These are phyloP conservation scores for Ceratocystis cubensis DNA, from an alignment of 2,329 filamentous ascomycete genomes.

Conservation along the genomic window DNA sequence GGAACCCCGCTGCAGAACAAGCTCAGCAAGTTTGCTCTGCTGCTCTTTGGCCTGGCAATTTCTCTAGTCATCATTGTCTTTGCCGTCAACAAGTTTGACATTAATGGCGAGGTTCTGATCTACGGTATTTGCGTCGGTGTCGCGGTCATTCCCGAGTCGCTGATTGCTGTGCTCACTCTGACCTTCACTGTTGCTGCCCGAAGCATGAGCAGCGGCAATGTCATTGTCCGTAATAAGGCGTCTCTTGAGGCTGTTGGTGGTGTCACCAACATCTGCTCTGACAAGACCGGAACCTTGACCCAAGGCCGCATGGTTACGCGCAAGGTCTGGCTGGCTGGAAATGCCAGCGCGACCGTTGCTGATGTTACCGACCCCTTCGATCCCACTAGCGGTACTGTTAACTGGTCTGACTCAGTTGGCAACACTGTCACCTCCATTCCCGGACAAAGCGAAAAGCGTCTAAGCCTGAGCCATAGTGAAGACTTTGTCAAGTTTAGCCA, in stretches of 20 bases:
- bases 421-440: slow-evolving; percentile 21
- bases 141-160: slow-evolving; percentile 52
- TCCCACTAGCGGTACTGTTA: slow-evolving; percentile 43
- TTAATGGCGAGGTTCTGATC: slow-evolving; percentile 46
- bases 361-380: slow-evolving; percentile 48
- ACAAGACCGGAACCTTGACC: slow-evolving; percentile 57
- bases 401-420: slow-evolving; percentile 30
- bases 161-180: slow-evolving; percentile 58
- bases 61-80: slow-evolving; percentile 51
- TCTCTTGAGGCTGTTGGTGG: slow-evolving; percentile 55
- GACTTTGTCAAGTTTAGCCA: slow-evolving; percentile 38
- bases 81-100: slow-evolving; percentile 41
- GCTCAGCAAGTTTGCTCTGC: slow-evolving; percentile 70
- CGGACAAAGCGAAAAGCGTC: slow-evolving; percentile 20
- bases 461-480: slow-evolving; percentile 23
- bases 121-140: slow-evolving; percentile 51
- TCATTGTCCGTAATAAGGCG: slow-evolving; percentile 53
- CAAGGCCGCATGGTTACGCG: slow-evolving; percentile 54
- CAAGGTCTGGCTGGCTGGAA: slow-evolving; percentile 47
- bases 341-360: slow-evolving; percentile 41
- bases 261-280: slow-evolving; percentile 58
- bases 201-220: slow-evolving; percentile 50
- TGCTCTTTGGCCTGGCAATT: slow-evolving; percentile 62
- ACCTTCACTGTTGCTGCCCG: slow-evolving; percentile 57
- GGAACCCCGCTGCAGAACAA: slow-evolving; percentile 79